Evolutionary conservation across 2,329 filamentous ascomycete species (phyloP).

Genomic region (Bipolaris gigantea): DNA sequence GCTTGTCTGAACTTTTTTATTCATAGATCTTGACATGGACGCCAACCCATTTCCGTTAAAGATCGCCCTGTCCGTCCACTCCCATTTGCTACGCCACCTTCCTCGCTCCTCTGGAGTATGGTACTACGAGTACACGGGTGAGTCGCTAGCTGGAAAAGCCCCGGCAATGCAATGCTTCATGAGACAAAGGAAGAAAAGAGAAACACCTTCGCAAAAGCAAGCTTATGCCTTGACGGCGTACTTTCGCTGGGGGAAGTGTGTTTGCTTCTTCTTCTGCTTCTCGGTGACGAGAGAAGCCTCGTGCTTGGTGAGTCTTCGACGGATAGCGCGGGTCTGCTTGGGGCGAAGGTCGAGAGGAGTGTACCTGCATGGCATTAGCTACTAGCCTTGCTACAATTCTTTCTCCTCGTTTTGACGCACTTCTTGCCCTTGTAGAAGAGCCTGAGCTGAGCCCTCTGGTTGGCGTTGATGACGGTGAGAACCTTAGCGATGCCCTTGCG

Average conservation of each 20-base stretch:
- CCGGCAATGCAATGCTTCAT: slow-evolving; percentile 48
- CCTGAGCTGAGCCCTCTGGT: slow-evolving; percentile 90
- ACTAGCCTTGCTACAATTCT: background rate
- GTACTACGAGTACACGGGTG: slow-evolving; percentile 47
- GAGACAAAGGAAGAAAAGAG: slow-evolving; percentile 44
- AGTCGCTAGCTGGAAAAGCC: slow-evolving; percentile 44
- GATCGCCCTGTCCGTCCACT: slow-evolving; percentile 41
- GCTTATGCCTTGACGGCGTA: slow-evolving; percentile 90
- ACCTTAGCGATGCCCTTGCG: slow-evolving; percentile 99
- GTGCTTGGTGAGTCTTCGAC: slow-evolving; percentile 89
- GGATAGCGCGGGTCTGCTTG: slow-evolving; percentile 98
- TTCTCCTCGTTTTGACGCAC: slow-evolving; percentile 39
- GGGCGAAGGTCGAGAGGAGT: slow-evolving; percentile 95
- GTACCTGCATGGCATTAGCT: slow-evolving; percentile 57
- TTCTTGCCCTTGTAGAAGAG: slow-evolving; percentile 99
- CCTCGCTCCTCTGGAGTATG: slow-evolving; percentile 36
- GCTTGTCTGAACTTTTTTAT: slow-evolving; percentile 46
- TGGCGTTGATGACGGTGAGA: slow-evolving; percentile 99
- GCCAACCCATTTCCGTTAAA: slow-evolving; percentile 45
- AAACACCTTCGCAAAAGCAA: slow-evolving; percentile 33
- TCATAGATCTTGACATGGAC: slow-evolving; percentile 48
- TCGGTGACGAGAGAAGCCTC: slow-evolving; percentile 82
- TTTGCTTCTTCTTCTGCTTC: slow-evolving; percentile 95
- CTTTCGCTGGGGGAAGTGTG: slow-evolving; percentile 98
- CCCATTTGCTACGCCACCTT: slow-evolving; percentile 37